Conservation (phyloP, 116 monocot species). For the Zostera marina region DNA sequence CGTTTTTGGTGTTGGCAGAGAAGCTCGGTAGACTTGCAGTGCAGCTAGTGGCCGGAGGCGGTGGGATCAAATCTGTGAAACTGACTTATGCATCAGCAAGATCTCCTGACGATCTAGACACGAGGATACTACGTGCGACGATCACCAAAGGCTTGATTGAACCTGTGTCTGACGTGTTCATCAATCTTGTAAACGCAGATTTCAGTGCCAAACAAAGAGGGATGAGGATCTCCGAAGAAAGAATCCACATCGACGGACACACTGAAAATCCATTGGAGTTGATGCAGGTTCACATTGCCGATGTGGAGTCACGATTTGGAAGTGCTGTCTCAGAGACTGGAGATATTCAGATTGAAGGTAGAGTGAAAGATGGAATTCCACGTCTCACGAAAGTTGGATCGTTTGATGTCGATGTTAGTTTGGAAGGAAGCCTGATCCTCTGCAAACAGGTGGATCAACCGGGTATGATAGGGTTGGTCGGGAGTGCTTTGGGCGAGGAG, state of each 20-base stretch:
- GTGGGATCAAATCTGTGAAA: slow-evolving; percentile 59
- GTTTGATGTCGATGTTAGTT: slow-evolving; percentile 35
- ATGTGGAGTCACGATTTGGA: slow-evolving; percentile 44
- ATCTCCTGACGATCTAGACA: slow-evolving; percentile 50
- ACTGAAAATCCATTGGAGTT: slow-evolving; percentile 39
- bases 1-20: slow-evolving; percentile 34
- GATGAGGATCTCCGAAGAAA: slow-evolving; percentile 35
- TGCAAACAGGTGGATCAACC: slow-evolving; percentile 62
- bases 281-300: slow-evolving; percentile 40
- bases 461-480: slow-evolving; percentile 49
- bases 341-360: slow-evolving; percentile 35
- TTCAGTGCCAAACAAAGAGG: slow-evolving; percentile 52
- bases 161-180: slow-evolving; percentile 29
- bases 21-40: slow-evolving; percentile 50
- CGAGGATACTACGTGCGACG: slow-evolving; percentile 45
- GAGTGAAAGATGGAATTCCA: slow-evolving; percentile 40
- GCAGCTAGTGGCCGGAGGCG: slow-evolving; percentile 42
- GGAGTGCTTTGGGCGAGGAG: slow-evolving; percentile 26
- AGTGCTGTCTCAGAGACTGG: slow-evolving; percentile 41
- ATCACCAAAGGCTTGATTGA: slow-evolving; percentile 51
- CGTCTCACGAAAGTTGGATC: slow-evolving; percentile 38
- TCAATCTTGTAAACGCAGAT: slow-evolving; percentile 56
- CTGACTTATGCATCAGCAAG: slow-evolving; percentile 38
- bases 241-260: slow-evolving; percentile 34
- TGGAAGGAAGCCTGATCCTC: slow-evolving; percentile 47